Evolutionary conservation across 2,329 filamentous ascomycete species (phyloP).

Genomic region (Diaporthe caulivora): DNA sequence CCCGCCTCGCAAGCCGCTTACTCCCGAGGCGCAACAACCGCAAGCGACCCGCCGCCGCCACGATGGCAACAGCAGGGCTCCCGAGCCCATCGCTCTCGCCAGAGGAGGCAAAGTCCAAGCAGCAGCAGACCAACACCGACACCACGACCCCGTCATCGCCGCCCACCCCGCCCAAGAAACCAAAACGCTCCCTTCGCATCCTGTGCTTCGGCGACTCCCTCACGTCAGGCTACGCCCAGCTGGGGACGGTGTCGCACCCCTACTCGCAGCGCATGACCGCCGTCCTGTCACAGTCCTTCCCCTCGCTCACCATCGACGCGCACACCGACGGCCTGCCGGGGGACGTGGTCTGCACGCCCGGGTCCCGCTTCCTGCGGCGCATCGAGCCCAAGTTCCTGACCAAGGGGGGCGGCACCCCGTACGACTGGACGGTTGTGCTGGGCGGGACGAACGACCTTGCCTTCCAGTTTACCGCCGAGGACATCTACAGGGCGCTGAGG

Average conservation of each 20-base stretch:
- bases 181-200: conserved; percentile 57
- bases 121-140: too few relatives aligned
- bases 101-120: background rate
- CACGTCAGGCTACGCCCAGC: conserved; percentile 65
- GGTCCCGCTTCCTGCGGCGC: conserved; percentile 42
- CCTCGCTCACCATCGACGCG: conserved; percentile 46
- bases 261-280: conserved; percentile 64
- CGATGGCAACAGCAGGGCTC: conserved; percentile 1
- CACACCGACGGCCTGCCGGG: conserved; percentile 63
- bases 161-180: background rate
- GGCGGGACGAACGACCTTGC: conserved; percentile 74
- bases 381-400: conserved; percentile 45
- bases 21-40: conserved; percentile 6
- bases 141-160: background rate
- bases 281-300: conserved; percentile 60
- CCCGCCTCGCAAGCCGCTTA: conserved; percentile 7
- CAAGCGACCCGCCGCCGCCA: conserved; percentile 7
- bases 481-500: conserved; percentile 60
- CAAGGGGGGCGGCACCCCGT: conserved; percentile 44
- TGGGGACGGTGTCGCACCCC: conserved; percentile 55
- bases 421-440: conserved; percentile 70
- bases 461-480: conserved; percentile 49
- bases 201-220: conserved; percentile 76
- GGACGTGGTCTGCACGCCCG: conserved; percentile 58
- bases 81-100: background rate